A percentile compares a stretch with the other conserved stretches of the same genome.
Evolutionary conservation across 2,329 filamentous ascomycete species (phyloP).

Genomic region (Fusarium chlamydosporum): DNA sequence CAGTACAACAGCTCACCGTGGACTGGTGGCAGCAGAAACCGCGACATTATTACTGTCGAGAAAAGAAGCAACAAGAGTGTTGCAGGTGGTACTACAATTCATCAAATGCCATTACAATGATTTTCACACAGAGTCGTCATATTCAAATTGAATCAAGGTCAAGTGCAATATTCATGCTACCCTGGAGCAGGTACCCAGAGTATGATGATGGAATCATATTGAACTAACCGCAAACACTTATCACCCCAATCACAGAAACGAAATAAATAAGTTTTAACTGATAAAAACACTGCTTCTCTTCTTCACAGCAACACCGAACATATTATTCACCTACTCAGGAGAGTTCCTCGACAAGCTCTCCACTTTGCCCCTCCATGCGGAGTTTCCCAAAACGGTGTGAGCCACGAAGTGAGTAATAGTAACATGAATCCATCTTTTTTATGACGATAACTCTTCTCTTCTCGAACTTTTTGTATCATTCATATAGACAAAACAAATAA

Average conservation of each 20-base stretch:
- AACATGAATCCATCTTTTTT: slow-evolving; percentile 15
- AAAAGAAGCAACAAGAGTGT: too few species aligned
- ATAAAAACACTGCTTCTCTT: background rate
- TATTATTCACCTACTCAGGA: background rate
- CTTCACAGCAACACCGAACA: background rate
- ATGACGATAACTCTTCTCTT: slow-evolving; percentile 1
- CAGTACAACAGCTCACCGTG: too few species aligned
- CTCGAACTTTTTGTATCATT: slow-evolving; percentile 12
- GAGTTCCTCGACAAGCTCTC: slow-evolving; percentile 4
- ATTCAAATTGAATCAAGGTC: background rate
- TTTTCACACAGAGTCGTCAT: background rate
- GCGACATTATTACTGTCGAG: too few species aligned
- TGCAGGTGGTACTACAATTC: too few species aligned
- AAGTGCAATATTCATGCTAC: background rate
- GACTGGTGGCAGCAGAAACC: too few species aligned
- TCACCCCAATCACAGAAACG: too few species aligned
- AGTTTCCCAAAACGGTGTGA: slow-evolving; percentile 47
- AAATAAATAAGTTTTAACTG: too few species aligned
- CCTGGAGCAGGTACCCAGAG: too few species aligned
- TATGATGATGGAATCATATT: too few species aligned
- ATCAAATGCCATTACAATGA: too few species aligned
- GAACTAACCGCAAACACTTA: too few species aligned
- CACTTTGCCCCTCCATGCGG: slow-evolving; percentile 42
- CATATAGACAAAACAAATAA: background rate
- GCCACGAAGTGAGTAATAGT: slow-evolving; percentile 15